Conservation (phyloP, 1,284 basidiomycete species). For the Dichomitus squalens region DNA sequence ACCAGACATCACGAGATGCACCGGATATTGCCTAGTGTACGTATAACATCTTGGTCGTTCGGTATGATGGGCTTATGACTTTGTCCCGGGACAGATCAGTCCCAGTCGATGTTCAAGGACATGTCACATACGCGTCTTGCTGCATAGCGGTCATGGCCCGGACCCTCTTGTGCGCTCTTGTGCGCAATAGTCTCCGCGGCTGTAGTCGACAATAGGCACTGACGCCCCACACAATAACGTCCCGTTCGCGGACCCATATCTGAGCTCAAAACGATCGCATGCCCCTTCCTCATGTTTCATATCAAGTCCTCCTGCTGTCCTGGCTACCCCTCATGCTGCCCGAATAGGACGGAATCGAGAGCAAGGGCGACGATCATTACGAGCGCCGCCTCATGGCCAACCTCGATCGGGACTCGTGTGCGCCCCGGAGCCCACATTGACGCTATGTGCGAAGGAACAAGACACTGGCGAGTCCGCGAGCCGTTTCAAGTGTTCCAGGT, state of each 20-base stretch:
- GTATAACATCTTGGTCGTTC: background rate
- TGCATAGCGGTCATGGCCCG: background rate
- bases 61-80: background rate
- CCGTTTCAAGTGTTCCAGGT: background rate
- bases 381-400: constrained; percentile 4
- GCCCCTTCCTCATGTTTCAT: background rate
- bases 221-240: constrained; percentile 8
- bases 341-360: background rate
- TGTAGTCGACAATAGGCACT: constrained; percentile 9
- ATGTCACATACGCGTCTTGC: background rate
- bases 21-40: background rate
- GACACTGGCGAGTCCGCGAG: background rate
- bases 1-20: background rate
- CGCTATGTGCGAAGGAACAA: background rate
- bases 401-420: background rate
- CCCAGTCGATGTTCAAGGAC: background rate
- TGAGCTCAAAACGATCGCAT: background rate
- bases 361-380: constrained; percentile 5
- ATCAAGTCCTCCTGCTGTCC: background rate
- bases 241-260: constrained; percentile 14
- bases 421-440: background rate
- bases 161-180: background rate
- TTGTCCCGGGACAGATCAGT: background rate
- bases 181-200: background rate
- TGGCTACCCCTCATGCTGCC: background rate